Base-by-base conservation (phyloP, 2,329 filamentous ascomycete genomes). In the Alternaria gaisen region DNA sequence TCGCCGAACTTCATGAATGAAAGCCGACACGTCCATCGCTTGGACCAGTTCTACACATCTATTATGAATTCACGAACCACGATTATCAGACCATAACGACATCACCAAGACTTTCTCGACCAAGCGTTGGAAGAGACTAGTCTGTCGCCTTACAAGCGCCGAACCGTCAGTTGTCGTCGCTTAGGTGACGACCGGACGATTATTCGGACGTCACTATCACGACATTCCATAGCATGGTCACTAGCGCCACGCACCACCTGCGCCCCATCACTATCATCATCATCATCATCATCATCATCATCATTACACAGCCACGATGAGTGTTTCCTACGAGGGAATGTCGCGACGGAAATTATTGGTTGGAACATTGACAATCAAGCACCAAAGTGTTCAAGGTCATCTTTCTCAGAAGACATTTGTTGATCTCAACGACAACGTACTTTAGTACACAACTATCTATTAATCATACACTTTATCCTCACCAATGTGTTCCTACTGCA, bases 101-200 rank as follows among this genome's bases (percentile, higher is more conserved):
- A 54, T 18, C 26, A 54, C n/a, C 12, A 28, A 30, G 40, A 55
- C 22, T 32, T 11, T 60, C 69, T 71, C 67, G 57, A 73, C 68
- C 72, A 73, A 74, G 71, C 52, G 70, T 71, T 76, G 72, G 72
- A 74, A 73, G 72, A 69, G 68, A 61, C 16, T 26, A 38, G 54
- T 61, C 48, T 16, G 20, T 43, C n/a, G 36, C 42, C 40, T 41
- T 24, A 61, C 28, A 30, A 53, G 22, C 42, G 41, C 30, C 38
- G 48, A 43, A 22, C 54, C 18, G 42, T 48, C 22, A 50, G 36
- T 30, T 24, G n/a, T 10, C 43, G 22, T 26, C 24, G 40, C 58
- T 14, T 46, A 52, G 53, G 53, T 46, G 18, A 52, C 46, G 44
- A 28, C 16, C 41, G 16, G 32, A 46, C 28, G n/a, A 34, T 38